Evolutionary conservation across 2,329 filamentous ascomycete genomes (phyloP).

Genomic region (Hymenoscyphus salicellus): DNA sequence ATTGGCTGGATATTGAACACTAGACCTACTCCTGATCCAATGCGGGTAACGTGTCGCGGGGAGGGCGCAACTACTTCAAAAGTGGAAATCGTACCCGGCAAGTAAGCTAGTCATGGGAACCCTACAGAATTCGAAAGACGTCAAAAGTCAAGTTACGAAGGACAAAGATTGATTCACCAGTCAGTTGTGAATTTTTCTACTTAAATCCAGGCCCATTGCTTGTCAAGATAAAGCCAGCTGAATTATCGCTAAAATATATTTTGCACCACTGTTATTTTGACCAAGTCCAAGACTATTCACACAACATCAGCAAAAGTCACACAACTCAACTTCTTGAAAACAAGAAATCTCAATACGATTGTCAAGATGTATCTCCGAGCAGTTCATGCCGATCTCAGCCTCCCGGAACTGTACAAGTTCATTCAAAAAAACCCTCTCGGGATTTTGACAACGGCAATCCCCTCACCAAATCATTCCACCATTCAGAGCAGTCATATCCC

Average conservation of each 20-base stretch:
- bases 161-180: not conserved
- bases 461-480: constrained; percentile 46
- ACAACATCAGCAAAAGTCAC: not conserved
- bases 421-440: constrained; percentile 61
- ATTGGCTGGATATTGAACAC: not conserved
- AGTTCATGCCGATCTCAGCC: constrained; percentile 50
- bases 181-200: not conserved
- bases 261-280: not conserved
- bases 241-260: not conserved
- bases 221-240: not conserved
- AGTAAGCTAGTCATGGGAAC: not conserved
- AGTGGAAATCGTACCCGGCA: not conserved
- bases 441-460: constrained; percentile 60
- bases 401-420: constrained; percentile 51
- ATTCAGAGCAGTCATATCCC: constrained; percentile 61
- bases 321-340: not conserved
- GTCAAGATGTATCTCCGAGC: constrained; percentile 55
- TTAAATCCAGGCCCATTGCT: not conserved
- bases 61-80: not conserved
- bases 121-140: not conserved
- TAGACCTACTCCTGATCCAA: not conserved
- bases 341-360: not conserved
- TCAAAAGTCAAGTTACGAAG: not conserved
- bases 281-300: not conserved
- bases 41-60: not conserved